These are phyloP conservation scores for Gaeumannomyces tritici DNA, from an alignment of 2,329 filamentous ascomycete genomes.

Conservation along the genomic window DNA sequence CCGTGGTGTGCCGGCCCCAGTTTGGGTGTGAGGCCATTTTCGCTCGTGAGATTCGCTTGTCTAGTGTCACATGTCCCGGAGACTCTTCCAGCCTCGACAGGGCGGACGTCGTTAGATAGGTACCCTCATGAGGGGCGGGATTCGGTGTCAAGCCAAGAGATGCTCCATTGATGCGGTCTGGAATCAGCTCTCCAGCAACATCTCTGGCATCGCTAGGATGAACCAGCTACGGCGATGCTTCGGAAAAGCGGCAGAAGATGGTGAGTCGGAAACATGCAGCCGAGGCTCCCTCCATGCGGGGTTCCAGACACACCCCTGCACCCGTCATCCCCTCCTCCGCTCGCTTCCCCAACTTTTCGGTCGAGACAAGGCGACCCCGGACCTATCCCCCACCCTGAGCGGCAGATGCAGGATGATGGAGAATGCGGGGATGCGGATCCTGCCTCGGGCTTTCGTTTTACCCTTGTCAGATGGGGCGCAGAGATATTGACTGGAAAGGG, in stretches of 20 bases:
- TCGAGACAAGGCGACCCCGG: neutral
- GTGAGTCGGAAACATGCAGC: neutral
- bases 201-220: neutral
- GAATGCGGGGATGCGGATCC: neutral
- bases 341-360: neutral
- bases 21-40: constrained; percentile 10
- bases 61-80: neutral
- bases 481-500: neutral
- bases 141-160: too few relatives aligned
- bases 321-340: too few relatives aligned
- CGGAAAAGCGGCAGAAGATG: neutral
- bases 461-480: neutral
- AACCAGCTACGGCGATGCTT: neutral
- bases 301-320: neutral
- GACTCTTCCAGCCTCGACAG: neutral
- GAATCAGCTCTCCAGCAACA: neutral
- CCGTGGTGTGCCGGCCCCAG: constrained; percentile 9
- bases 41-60: neutral
- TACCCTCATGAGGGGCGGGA: too few relatives aligned
- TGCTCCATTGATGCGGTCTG: too few relatives aligned
- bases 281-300: neutral
- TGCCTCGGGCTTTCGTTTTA: neutral
- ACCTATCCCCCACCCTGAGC: neutral
- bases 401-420: neutral
- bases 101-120: too few relatives aligned